Conservation (phyloP, 306 rosid species). For the Betula pendula region DNA sequence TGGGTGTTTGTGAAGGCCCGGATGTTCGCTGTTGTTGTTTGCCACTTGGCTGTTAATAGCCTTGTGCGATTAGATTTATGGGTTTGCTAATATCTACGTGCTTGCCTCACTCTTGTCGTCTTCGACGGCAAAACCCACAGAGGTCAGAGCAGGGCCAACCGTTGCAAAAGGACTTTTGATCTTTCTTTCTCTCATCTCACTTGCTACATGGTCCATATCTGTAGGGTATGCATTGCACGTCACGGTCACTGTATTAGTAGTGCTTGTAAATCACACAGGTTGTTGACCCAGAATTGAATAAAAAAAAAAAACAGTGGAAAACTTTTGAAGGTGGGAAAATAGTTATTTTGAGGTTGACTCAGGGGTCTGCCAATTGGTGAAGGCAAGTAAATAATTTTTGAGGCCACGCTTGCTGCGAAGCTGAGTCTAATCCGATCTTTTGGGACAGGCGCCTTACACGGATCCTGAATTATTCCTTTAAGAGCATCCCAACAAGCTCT, state of each 20-base stretch:
- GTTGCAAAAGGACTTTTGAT: not conserved
- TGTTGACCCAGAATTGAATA: not conserved
- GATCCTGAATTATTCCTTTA: too few relatives aligned
- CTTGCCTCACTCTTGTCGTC: not conserved
- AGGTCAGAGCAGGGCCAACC: too few relatives aligned
- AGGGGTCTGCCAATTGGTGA: too few relatives aligned
- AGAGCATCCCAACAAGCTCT: too few relatives aligned
- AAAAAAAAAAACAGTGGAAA: not conserved
- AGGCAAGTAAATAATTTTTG: too few relatives aligned
- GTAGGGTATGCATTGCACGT: not conserved
- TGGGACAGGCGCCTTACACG: too few relatives aligned
- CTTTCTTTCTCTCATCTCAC: too few relatives aligned
- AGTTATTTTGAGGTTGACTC: not conserved
- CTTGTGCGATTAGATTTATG: slow-evolving; percentile 26
- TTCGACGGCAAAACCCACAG: not conserved
- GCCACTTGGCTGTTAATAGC: slow-evolving; percentile 19
- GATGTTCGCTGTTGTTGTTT: slow-evolving; percentile 28
- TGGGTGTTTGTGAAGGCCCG: slow-evolving; percentile 22
- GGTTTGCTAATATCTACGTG: slow-evolving; percentile 8
- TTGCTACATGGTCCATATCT: not conserved
- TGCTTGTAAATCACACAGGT: not conserved
- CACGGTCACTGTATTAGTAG: not conserved
- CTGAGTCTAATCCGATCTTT: too few relatives aligned
- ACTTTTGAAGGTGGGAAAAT: not conserved
- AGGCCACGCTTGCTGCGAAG: too few relatives aligned